phyloP scores from a whole-genome alignment of 176 grass and related monocot genomes.

The Melocanna baccifera region DNA sequence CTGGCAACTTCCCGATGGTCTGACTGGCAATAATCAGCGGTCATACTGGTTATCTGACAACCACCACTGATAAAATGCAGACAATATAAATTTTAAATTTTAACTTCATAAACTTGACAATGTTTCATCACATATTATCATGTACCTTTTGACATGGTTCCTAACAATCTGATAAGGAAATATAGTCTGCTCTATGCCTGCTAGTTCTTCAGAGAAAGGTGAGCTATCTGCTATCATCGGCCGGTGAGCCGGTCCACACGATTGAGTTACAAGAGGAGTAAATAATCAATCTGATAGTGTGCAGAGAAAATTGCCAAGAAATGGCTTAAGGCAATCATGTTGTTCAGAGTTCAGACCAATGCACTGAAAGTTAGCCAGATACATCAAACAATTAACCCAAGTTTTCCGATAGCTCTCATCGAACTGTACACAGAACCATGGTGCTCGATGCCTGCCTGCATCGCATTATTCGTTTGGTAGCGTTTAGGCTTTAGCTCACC shows the following conservation, averaged over 20 bases:
- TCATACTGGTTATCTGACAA: too few species aligned
- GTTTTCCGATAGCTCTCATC: constrained; percentile 2
- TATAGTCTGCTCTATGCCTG: background rate
- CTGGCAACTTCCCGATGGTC: too few species aligned
- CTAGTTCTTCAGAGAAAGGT: background rate
- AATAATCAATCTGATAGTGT: background rate
- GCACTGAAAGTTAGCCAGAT: background rate
- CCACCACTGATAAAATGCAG: too few species aligned
- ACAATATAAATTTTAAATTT: too few species aligned
- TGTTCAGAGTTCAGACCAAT: background rate
- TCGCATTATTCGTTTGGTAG: constrained; percentile 9
- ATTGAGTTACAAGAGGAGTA: background rate
- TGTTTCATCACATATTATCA: too few species aligned
- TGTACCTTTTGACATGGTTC: too few species aligned
- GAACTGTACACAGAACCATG: background rate
- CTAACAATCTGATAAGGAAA: constrained; percentile 22
- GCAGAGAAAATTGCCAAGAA: background rate
- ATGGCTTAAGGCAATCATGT: background rate
- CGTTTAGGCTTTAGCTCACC: background rate
- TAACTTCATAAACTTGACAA: too few species aligned
- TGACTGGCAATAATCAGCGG: too few species aligned
- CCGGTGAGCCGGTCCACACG: background rate
- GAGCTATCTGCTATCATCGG: background rate
- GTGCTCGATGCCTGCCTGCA: background rate
- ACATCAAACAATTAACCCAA: background rate